Evolutionary conservation across 2,329 filamentous ascomycete genomes (phyloP).

Genomic region (Alternaria sp.): DNA sequence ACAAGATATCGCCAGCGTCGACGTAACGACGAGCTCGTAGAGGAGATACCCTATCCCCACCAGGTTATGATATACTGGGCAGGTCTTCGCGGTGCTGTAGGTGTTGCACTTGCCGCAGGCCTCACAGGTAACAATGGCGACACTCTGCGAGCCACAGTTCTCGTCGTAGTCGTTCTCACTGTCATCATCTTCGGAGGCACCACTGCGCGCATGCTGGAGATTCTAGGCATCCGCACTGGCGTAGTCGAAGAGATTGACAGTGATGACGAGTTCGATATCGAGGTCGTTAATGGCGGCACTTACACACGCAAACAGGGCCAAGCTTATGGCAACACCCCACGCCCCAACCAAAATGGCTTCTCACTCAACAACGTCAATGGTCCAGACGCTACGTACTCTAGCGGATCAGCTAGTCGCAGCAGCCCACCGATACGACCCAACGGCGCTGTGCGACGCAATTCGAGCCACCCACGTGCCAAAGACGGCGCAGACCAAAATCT

Average conservation of each 20-base stretch:
- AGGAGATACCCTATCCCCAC: slow-evolving; percentile 90
- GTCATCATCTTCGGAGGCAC: slow-evolving; percentile 99
- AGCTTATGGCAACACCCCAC: slow-evolving; percentile 79
- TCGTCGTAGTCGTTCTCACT: slow-evolving; percentile 95
- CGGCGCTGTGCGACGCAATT: slow-evolving; percentile 61
- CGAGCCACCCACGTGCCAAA: slow-evolving; percentile 58
- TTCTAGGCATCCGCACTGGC: slow-evolving; percentile 92
- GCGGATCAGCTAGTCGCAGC: slow-evolving; percentile 62
- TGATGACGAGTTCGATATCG: slow-evolving; percentile 98
- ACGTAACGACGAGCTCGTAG: slow-evolving; percentile 72
- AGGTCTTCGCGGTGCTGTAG: slow-evolving; percentile 91
- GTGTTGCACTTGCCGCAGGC: slow-evolving; percentile 90
- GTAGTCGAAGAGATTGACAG: slow-evolving; percentile 97
- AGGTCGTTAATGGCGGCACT: slow-evolving; percentile 70
- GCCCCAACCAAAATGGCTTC: slow-evolving; percentile 62
- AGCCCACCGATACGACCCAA: slow-evolving; percentile 56
- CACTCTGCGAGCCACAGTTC: slow-evolving; percentile 89
- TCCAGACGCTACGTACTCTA: slow-evolving; percentile 66
- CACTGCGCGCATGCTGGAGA: slow-evolving; percentile 96
- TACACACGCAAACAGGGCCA: slow-evolving; percentile 82
- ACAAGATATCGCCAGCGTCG: slow-evolving; percentile 84
- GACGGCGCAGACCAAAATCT: slow-evolving; percentile 64
- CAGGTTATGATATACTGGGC: slow-evolving; percentile 99
- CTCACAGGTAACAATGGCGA: slow-evolving; percentile 82
- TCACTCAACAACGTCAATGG: slow-evolving; percentile 61